Percentiles rank a stretch among this genome's conserved stretches.
Conservation (phyloP, 1,284 basidiomycete genomes). For the Cystobasidium slooffiae region DNA sequence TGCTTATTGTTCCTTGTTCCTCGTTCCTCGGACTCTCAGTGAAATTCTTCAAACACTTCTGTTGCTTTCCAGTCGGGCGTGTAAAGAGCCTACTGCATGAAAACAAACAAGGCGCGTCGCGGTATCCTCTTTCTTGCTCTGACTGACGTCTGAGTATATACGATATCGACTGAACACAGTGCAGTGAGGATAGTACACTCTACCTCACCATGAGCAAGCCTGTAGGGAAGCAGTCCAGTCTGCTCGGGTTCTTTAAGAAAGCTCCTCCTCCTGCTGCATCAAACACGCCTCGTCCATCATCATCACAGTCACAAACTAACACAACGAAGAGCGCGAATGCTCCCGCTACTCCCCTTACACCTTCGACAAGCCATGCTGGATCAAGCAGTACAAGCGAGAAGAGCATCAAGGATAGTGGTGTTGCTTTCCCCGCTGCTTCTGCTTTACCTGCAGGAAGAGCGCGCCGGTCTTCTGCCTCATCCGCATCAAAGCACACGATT, state of each 20-base stretch:
- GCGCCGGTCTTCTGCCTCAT: slow-evolving; percentile 13
- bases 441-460: neutral
- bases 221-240: slow-evolving; percentile 55
- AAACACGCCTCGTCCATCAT: slow-evolving; percentile 23
- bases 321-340: slow-evolving; percentile 14
- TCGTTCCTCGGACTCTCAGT: neutral
- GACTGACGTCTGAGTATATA: neutral
- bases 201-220: slow-evolving; percentile 36
- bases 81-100: slow-evolving; percentile 7
- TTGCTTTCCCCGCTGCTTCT: neutral
- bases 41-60: neutral
- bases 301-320: neutral
- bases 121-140: neutral
- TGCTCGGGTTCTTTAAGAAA: slow-evolving; percentile 58
- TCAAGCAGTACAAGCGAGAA: slow-evolving; percentile 19
- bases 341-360: slow-evolving; percentile 22
- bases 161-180: neutral
- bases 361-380: slow-evolving; percentile 17
- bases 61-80: neutral
- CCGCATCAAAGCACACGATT: slow-evolving; percentile 27
- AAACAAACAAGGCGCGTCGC: neutral
- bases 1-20: neutral
- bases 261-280: slow-evolving; percentile 29
- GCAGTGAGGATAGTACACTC: neutral
- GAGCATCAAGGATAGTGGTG: slow-evolving; percentile 1